These are phyloP conservation scores for Diplodia corticola DNA, from an alignment of 2,329 filamentous ascomycete genomes.

Conservation along the genomic window DNA sequence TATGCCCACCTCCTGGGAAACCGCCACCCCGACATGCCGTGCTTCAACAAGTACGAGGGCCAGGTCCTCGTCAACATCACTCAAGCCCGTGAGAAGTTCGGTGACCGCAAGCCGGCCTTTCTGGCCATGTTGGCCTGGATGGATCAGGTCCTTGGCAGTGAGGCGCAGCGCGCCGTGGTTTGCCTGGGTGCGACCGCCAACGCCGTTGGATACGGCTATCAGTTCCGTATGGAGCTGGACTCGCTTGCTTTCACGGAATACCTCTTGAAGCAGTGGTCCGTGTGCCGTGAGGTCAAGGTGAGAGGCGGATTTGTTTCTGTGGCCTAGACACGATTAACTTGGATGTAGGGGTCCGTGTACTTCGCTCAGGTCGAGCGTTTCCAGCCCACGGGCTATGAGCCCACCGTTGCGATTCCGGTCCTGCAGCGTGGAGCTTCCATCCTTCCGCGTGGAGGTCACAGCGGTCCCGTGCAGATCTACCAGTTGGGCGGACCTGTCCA, in stretches of 20 bases:
- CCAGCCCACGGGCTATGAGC: background rate
- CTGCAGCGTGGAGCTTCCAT: background rate
- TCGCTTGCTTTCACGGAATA: conserved; percentile 24
- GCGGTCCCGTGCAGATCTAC: background rate
- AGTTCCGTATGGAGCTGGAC: conserved; percentile 37
- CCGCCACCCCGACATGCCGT: conserved; percentile 31
- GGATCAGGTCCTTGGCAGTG: conserved; percentile 27
- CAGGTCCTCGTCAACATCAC: conserved; percentile 28
- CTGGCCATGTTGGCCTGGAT: conserved; percentile 23
- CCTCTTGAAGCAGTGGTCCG: background rate
- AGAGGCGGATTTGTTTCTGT: conserved; percentile 24
- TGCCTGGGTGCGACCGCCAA: conserved; percentile 24
- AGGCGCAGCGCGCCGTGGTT: conserved; percentile 26
- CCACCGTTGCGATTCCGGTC: background rate
- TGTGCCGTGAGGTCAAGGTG: conserved; percentile 28
- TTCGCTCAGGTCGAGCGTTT: background rate
- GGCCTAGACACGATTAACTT: conserved; percentile 19
- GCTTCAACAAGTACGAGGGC: conserved; percentile 36
- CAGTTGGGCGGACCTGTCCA: conserved; percentile 9
- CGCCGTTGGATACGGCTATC: conserved; percentile 25
- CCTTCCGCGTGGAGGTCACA: background rate
- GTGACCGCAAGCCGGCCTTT: background rate
- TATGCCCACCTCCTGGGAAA: conserved; percentile 26
- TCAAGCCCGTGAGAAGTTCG: background rate
- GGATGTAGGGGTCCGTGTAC: background rate